phyloP scores from a whole-genome alignment of 495 filamentous ascomycete genomes.

The Umbilicaria muhlenbergii region DNA sequence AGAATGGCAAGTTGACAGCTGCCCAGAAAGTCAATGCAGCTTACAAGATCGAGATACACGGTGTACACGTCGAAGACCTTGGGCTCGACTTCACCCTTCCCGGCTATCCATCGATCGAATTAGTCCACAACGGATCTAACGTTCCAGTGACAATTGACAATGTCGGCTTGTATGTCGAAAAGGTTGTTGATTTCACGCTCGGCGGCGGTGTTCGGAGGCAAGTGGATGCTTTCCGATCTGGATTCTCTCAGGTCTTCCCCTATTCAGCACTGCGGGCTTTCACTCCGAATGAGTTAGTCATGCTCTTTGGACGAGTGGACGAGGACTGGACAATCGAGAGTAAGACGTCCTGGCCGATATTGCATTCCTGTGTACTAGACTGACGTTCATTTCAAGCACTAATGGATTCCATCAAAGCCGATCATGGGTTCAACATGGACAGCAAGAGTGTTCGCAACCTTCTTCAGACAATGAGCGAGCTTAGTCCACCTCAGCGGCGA shows the following conservation, averaged over 20 bases:
- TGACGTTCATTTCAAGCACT: slow-evolving; percentile 43
- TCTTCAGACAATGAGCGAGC: slow-evolving; percentile 88
- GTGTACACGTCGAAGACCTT: slow-evolving; percentile 67
- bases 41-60: slow-evolving; percentile 54
- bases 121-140: slow-evolving; percentile 58
- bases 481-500: slow-evolving; percentile 56
- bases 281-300: slow-evolving; percentile 91
- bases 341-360: slow-evolving; percentile 28
- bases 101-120: slow-evolving; percentile 80
- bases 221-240: slow-evolving; percentile 76
- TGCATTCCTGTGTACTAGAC: neutral
- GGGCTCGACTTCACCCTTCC: slow-evolving; percentile 88
- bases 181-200: slow-evolving; percentile 81
- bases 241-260: slow-evolving; percentile 94
- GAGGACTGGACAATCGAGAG: slow-evolving; percentile 98
- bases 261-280: slow-evolving; percentile 87
- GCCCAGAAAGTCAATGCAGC: slow-evolving; percentile 55
- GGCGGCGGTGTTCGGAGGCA: slow-evolving; percentile 76
- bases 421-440: slow-evolving; percentile 98
- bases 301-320: slow-evolving; percentile 84
- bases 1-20: slow-evolving; percentile 43
- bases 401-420: slow-evolving; percentile 98
- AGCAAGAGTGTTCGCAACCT: slow-evolving; percentile 92
- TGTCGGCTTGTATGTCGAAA: slow-evolving; percentile 72
- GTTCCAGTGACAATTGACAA: slow-evolving; percentile 73